Conservation (phyloP, 305 asterid species). For the Solanum hybrid region DNA sequence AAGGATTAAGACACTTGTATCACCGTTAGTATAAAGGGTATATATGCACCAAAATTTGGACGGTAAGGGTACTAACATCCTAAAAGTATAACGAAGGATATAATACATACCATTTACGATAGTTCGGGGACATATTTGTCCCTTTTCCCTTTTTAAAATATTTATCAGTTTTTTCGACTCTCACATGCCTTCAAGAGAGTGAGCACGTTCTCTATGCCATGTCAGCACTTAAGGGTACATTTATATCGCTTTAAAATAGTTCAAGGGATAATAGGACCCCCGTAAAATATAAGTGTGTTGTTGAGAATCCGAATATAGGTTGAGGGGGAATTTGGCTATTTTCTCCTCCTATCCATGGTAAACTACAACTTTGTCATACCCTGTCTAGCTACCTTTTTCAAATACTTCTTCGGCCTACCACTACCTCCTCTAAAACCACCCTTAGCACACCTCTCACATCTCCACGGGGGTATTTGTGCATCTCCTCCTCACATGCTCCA, state of each 20-base stretch:
- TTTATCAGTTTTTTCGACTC: not conserved
- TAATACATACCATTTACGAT: too few relatives aligned
- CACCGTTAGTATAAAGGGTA: too few relatives aligned
- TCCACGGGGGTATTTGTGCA: not conserved
- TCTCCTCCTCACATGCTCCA: not conserved
- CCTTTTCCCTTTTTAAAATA: too few relatives aligned
- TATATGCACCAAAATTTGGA: too few relatives aligned
- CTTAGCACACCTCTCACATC: not conserved
- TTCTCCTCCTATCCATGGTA: not conserved
- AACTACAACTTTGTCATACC: not conserved
- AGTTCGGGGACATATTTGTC: too few relatives aligned
- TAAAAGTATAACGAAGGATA: too few relatives aligned
- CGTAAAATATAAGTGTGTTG: not conserved
- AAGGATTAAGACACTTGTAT: too few relatives aligned
- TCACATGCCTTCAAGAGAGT: not conserved
- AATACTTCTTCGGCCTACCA: not conserved
- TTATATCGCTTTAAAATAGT: not conserved
- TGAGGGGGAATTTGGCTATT: not conserved
- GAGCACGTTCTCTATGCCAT: not conserved
- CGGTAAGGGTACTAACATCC: too few relatives aligned
- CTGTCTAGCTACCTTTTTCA: not conserved
- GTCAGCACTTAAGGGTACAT: not conserved
- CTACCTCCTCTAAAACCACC: not conserved
- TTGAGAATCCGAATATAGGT: not conserved
- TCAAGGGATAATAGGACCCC: not conserved